Base-by-base conservation (phyloP, 345 rosid genomes). In the Gossypium australe region DNA sequence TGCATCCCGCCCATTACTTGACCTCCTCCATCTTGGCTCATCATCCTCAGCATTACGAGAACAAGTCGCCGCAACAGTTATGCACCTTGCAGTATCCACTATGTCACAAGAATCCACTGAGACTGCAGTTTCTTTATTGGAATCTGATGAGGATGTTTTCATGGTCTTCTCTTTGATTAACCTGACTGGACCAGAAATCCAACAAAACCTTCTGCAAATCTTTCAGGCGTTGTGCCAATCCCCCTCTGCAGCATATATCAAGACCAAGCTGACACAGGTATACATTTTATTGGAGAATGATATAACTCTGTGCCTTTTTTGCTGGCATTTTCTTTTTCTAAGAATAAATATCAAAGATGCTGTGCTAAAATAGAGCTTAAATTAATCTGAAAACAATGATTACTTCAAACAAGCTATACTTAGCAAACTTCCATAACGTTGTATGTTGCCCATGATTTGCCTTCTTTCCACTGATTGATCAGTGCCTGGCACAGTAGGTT, bases 171-270 rank as follows among this genome's bases (percentile, higher is more conserved):
- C 87, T 71, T 77, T 90, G 43, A 75, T 88, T 61, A 86, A 78
- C 53, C 41, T 88, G 70, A 79, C 86, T 0, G 88, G 84, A 74
- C 88, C 87, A 48, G 81, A 67, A 18, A 84, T 88, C 77, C 90
- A 88, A 71, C 82, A 81, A 76, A 83, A 76, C 73, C 84, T 90
- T 80, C 89, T 90, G 47, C 83, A 74, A 49, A 83, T 83, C 72
- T 90, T 90, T 81, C 75, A 77, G 52, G 88, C 89, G 45, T 63
- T 90, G 73, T 90, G 94, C 73, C 86, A 74, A 53, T 90, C 89
- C 10, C 84, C 89, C 43, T 79, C 83, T 13, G 89, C 88, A 53
- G 67, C 82, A 75, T 49, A 52, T 67, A 76, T 85, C 73, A 86
- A 86, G 80, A 63, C 74, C 67, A 88, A 73, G 74, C 75, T 90